Base-by-base conservation (phyloP, 768 basidiomycete species). In the Glaciozyma martinii region DNA sequence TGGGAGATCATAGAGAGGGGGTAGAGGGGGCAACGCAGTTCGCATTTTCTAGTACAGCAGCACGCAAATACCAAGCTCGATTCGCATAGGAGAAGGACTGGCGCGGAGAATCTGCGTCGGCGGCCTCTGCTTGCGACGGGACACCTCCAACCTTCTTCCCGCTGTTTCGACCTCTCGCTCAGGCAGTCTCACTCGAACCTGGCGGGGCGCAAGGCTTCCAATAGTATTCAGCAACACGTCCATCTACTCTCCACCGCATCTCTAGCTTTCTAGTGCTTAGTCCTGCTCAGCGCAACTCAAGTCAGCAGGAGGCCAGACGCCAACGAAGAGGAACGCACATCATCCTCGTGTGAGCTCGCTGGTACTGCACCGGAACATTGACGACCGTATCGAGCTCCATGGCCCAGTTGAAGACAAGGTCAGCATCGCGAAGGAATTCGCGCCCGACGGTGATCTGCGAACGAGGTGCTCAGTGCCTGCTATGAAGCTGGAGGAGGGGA, bases 311-410 rank as follows among this genome's bases (percentile, higher is more conserved):
- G 19, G 5, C 13, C 13, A 33, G 13, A 18, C 29, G 30, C 18
- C 53, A 32, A 19, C 25, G 49, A n/a, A 50, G 49, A n/a, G n/a
- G 16, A 19, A 27, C 53, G 29, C 25, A 54, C 53, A 80, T 61
- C 77, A 81, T 77, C 30, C 75, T 65, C 43, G 72, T 68, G 82
- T 81, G 86, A 2, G 79, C 84, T 23, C 84, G 76, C 74, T 86
- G 84, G 73, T 87, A 89, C 72, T 90, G 87, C 58, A 82, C 84
- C 1, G 88, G 85, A 2, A 84, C 79, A 70, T 85, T 85, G n/a
- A 87, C 81, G 1, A 81, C 81, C 8, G 81, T 80, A 25, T 83
- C 84, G 7, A 90, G 78, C 74, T 81, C 79, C 66, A 82, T 75
- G 0, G 89, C 88, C 21, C 86, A 85, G 13, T 71, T 53, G 46